Percentiles rank a stretch among this genome's conserved stretches.
These are phyloP conservation scores for Phialophora tarda DNA, from an alignment of 2,329 filamentous ascomycete genomes.

Conservation along the genomic window DNA sequence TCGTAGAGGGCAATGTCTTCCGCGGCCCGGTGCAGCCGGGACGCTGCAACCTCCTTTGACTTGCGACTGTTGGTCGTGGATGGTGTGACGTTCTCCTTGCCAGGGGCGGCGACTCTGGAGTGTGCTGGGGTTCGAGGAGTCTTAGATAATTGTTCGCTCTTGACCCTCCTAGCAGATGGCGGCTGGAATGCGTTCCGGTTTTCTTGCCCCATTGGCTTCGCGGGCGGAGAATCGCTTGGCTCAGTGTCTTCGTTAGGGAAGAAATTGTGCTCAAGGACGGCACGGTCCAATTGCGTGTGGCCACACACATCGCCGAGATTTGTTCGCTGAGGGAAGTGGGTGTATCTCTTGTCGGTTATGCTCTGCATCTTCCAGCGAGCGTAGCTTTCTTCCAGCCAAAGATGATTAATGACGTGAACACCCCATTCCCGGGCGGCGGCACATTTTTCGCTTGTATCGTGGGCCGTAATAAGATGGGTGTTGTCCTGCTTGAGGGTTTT, in stretches of 20 bases:
- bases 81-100: conserved; percentile 85
- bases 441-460: conserved; percentile 89
- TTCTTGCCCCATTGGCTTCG: conserved; percentile 45
- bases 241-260: conserved; percentile 50
- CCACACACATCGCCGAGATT: conserved; percentile 94
- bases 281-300: conserved; percentile 79
- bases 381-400: conserved; percentile 98
- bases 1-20: conserved; percentile 89
- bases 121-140: conserved; percentile 59
- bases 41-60: conserved; percentile 84
- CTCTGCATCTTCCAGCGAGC: conserved; percentile 80
- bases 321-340: conserved; percentile 82
- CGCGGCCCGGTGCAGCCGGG: conserved; percentile 75
- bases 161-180: conserved; percentile 34
- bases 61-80: conserved; percentile 77
- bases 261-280: conserved; percentile 73
- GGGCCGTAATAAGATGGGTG: conserved; percentile 91
- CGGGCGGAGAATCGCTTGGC: conserved; percentile 27
- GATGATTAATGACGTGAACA: conserved; percentile 86
- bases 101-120: conserved; percentile 59
- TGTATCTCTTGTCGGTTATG: conserved; percentile 76
- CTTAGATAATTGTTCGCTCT: conserved; percentile 11
- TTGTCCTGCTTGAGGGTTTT: conserved; percentile 96
- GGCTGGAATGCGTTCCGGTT: conserved; percentile 43
- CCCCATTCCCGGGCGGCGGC: conserved; percentile 91